Conservation (phyloP, 2,329 filamentous ascomycete genomes). For the Penicillium olsonii region DNA sequence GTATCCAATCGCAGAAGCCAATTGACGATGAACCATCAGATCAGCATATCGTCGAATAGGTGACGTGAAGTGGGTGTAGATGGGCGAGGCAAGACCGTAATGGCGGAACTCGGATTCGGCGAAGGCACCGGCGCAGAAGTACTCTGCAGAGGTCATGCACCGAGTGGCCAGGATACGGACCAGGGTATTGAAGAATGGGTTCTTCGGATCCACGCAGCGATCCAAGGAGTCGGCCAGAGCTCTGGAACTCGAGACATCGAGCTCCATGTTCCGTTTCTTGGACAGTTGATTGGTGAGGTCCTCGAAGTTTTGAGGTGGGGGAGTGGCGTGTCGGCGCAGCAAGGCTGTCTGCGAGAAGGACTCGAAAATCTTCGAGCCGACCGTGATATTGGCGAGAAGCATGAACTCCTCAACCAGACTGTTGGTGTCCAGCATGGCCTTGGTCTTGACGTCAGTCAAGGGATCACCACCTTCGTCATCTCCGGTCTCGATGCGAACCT, state of each 20-base stretch:
- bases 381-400: conserved; percentile 95
- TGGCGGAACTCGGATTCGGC: conserved; percentile 93
- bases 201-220: conserved; percentile 71
- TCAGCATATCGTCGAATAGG: conserved; percentile 98
- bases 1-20: conserved; percentile 93
- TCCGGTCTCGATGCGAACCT: conserved; percentile 93
- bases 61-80: conserved; percentile 98
- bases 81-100: conserved; percentile 92
- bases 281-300: conserved; percentile 88
- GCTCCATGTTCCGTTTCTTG: conserved; percentile 77
- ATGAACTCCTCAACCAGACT: conserved; percentile 99
- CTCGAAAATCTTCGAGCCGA: conserved; percentile 85
- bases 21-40: conserved; percentile 87
- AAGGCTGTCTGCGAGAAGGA: conserved; percentile 95
- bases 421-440: conserved; percentile 91
- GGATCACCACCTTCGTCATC: conserved; percentile 96
- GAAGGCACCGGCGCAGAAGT: conserved; percentile 93
- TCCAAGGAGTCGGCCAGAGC: conserved; percentile 94
- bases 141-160: conserved; percentile 99
- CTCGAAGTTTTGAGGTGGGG: conserved; percentile 95
- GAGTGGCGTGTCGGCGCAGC: conserved; percentile 85
- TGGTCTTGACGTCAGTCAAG: conserved; percentile 87
- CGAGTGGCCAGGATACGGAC: conserved; percentile 96
- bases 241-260: conserved; percentile 82
- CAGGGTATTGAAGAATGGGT: conserved; percentile 98